phyloP scores from a whole-genome alignment of 2,329 filamentous ascomycete genomes.

The Talaromyces verruculosus region DNA sequence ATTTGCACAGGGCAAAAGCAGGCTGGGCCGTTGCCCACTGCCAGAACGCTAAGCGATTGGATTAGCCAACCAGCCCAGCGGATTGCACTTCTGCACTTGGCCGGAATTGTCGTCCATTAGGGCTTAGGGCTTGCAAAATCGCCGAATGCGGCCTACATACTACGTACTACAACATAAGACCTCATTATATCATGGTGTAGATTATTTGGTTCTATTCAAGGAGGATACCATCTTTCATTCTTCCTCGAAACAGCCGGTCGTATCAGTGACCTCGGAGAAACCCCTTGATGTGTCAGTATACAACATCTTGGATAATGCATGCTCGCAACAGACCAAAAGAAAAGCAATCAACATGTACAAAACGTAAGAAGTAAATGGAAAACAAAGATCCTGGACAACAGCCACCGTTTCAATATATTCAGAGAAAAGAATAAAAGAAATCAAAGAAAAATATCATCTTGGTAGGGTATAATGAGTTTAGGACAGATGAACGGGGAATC shows the following conservation, averaged over 20 bases:
- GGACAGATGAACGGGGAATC: constrained; percentile 10
- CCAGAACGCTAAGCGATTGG: constrained; percentile 21
- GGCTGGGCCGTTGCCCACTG: constrained; percentile 6
- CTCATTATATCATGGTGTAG: too few species aligned
- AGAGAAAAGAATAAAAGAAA: constrained; percentile 1
- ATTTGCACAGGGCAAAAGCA: constrained; percentile 19
- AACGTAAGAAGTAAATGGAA: background rate
- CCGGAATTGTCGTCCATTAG: constrained; percentile 17
- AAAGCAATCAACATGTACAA: background rate
- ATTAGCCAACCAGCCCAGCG: constrained; percentile 19
- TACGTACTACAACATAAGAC: background rate
- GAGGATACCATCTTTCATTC: background rate
- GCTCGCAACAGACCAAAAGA: background rate
- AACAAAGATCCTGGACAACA: constrained; percentile 5
- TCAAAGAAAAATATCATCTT: constrained; percentile 11
- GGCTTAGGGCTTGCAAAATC: constrained; percentile 19
- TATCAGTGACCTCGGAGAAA: background rate
- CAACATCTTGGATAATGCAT: background rate
- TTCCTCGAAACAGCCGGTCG: background rate
- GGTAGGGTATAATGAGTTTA: constrained; percentile 21
- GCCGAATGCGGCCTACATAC: constrained; percentile 2
- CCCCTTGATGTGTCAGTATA: background rate
- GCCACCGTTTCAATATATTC: constrained; percentile 2
- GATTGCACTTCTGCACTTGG: constrained; percentile 20
- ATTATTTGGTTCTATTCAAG: background rate